Base-by-base conservation (phyloP, 495 filamentous ascomycete species). In the Friedmanniomyces endolithicus region DNA sequence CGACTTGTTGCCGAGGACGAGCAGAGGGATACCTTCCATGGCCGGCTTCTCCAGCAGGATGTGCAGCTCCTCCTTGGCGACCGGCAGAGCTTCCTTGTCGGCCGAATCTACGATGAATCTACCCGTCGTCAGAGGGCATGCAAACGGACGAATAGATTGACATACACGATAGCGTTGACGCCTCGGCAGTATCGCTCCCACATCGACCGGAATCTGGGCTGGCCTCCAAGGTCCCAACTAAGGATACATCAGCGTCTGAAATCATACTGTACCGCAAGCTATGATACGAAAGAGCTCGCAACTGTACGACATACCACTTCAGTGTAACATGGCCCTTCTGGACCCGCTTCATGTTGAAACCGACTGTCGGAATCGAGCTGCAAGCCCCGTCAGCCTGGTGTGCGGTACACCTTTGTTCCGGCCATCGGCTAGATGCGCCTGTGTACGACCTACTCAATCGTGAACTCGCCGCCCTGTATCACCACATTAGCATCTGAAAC, bases 171-270 rank as follows among this genome's bases (percentile, higher is more conserved):
- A 58, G 92, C 92, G 71, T 95, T 95, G 59, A 96, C 92, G 39
- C 88, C 90, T 45, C 88, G 85, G 73, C 92, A 98, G 70, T 98
- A 98, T 63, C 92, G 78, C 75, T 97, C 92, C 92, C 92, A 98
- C 92, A 98, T 98, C 56, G 88, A 85, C 60, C 92, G 86, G 72
- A 97, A 98, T 59, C 92, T 81, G 64, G 90, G 90, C 74, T 98
- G 92, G 24, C 92, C 92, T 56, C 92, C 92, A 60, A 98, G 77
- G 75, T 98, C 92, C 92, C 92, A 98, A 68, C 84, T 86, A 57
- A 34, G 50, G 57, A 40, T 14, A 35, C n/a, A 46, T 57, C 57
- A 63, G 63, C 59, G 63, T 59, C 57, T 22, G 2, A 3, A 1
- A 1, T 27, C 19, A 16, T 34, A 27, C 39, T 12, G n/a, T 1